phyloP scores from a whole-genome alignment of 164 flowering plant species.

The Umbilicus rupestris region DNA sequence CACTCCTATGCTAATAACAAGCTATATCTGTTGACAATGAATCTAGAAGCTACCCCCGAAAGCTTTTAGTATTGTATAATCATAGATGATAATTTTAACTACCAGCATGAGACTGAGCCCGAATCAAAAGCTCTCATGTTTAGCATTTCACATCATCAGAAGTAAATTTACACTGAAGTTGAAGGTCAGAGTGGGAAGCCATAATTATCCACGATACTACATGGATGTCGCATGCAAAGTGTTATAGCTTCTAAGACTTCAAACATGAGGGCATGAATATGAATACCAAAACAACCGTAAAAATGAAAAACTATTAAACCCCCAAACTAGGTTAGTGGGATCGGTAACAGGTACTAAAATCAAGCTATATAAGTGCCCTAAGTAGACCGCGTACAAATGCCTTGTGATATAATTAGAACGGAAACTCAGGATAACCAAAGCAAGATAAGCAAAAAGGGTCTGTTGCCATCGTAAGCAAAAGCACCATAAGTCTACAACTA shows the following conservation, averaged over 20 bases:
- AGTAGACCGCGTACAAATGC: not conserved
- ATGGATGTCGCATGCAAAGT: not conserved
- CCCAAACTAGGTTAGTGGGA: not conserved
- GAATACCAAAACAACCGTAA: not conserved
- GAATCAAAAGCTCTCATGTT: not conserved
- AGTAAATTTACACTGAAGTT: not conserved
- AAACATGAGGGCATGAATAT: not conserved
- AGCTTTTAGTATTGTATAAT: not conserved
- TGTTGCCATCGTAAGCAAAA: not conserved
- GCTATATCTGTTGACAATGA: no score
- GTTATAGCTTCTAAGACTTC: not conserved
- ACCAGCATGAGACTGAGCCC: not conserved
- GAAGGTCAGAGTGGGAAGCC: not conserved
- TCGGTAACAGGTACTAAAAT: not conserved
- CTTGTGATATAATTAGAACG: not conserved
- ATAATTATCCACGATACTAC: not conserved
- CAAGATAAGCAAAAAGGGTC: not conserved
- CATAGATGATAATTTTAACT: not conserved
- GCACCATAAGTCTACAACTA: not conserved
- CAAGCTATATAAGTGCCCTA: not conserved
- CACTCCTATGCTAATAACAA: not conserved
- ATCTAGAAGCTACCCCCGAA: no score
- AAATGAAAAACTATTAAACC: not conserved
- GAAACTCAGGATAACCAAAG: not conserved
- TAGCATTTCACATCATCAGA: not conserved